Base-by-base conservation (phyloP, 192 early-diverging fungal genomes). In the Mortierella alpina region DNA sequence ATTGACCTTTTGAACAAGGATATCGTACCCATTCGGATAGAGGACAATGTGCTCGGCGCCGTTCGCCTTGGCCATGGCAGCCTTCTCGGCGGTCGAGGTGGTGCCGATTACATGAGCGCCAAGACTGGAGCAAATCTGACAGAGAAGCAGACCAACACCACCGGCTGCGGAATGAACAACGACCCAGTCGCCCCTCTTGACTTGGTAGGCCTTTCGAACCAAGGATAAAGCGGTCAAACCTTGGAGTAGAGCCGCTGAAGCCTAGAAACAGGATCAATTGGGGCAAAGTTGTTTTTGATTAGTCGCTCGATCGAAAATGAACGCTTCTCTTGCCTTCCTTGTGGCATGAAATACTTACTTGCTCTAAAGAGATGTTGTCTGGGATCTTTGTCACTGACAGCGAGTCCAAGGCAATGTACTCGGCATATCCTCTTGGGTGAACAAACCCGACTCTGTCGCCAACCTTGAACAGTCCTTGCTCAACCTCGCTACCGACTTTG, bases 121-220 rank as follows among this genome's bases (percentile, higher is more conserved):
- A 13, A 87, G 54, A 13, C 86, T 67, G 57, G 89, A 91, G 68
- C 86, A 83, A 45, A 96, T 42, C 72, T 97, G 95, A 20, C 90
- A 86, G 23, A 97, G 78, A n/a, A 95, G 75, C n/a, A 87, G 82
- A 4, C 96, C 96, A 42, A 93, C 91, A 40, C 96, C 96, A 8
- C 96, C 96, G n/a, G 96, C 96, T 1, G 93, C 95, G 6, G 96
- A 95, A 65, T 95, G 92, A 39, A 98, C 87, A 22, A 98, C 84
- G 63, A 98, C 88, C 75, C 84, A 92, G 78, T 97, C 93, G 48
- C 89, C 83, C 17, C 79, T 82, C 75, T 92, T 83, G 54, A 97
- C 92, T 14, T 73, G 49, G 72, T 95, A 94, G 15, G 86, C 87
- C 22, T 92, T 75, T 4, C 85, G 86, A 10, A 90, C 87, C 67